Evolutionary conservation across 331 rosid species (phyloP), one percentile per base, ranked within the genome.

Genomic region (Telfairia occidentalis): DNA sequence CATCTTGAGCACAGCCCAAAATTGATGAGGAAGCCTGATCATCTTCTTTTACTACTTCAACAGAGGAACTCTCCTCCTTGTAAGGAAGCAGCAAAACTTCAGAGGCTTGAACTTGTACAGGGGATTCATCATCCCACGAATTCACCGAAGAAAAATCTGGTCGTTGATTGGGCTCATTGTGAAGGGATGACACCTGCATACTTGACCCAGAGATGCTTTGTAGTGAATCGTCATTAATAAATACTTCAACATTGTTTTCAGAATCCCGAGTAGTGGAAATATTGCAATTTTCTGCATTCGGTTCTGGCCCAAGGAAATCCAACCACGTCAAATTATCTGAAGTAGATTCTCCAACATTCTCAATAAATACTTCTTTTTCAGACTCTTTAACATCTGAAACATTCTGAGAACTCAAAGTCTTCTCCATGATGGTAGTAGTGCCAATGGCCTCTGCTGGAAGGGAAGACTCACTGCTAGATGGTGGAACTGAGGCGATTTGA

Each of bases 61-160:
- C 23, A 34, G 81, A 63, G 80, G 83, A 80, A 48, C 79, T 79
- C 81, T 81, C 96, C 76, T 88, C 96, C 81, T 79, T 90, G 81
- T 88, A 87, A 60, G 96, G 96, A 77, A 90, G 92, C 86, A 95
- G 77, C 76, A 90, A 73, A 54, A 90, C 90, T 78, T 90, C 87
- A 79, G 90, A 84, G 76, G 66, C 84, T 82, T 85, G 96, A 83
- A 86, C 89, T 81, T 86, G 96, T 75, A 85, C 59, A 26, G 96
- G 99, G 23, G 73, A 77, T 82, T 90, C 97, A 15, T 91, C 96
- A 72, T 86, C 93, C 90, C 85, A 80, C 21, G 83, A 77, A 81
- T 83, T 84, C 45, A 42, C 80, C 18, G 89, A 84, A 55, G 90
- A 85, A 81, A 72, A 77, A 67, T 79, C 81, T 0, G 81, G 84